A percentile compares a stretch with the other conserved stretches of the same genome.
These are phyloP conservation scores for Inosperma sp. DNA, from an alignment of 768 basidiomycete species.

Conservation along the genomic window DNA sequence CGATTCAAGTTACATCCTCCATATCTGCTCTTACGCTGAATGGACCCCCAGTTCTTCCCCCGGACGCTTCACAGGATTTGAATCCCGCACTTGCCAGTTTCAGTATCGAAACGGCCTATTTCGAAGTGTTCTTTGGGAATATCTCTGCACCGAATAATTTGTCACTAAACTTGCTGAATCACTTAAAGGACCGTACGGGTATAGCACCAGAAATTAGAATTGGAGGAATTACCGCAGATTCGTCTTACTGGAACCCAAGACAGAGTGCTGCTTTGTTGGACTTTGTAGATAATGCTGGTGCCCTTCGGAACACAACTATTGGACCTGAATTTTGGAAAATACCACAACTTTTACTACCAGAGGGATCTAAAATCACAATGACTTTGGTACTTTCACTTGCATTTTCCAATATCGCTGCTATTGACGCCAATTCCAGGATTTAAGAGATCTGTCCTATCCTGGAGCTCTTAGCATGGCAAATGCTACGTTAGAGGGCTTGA, in stretches of 20 bases:
- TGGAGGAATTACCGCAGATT: conserved; percentile 53
- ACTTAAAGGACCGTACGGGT: conserved; percentile 42
- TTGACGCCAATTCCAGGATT: conserved; percentile 30
- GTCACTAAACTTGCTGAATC: conserved; percentile 41
- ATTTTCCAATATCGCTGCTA: not conserved
- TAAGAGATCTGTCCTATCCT: conserved; percentile 40
- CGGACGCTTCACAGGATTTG: conserved; percentile 39
- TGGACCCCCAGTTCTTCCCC: conserved; percentile 41
- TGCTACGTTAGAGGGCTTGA: conserved; percentile 37
- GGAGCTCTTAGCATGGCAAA: conserved; percentile 42
- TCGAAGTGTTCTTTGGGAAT: conserved; percentile 49
- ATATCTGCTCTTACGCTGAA: conserved; percentile 30
- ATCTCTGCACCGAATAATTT: conserved; percentile 38
- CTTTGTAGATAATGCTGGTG: conserved; percentile 40
- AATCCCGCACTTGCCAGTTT: conserved; percentile 47
- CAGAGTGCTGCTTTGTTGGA: conserved; percentile 39
- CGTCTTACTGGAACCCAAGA: conserved; percentile 44
- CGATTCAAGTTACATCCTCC: not conserved
- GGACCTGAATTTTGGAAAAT: conserved; percentile 49
- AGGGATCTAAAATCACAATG: conserved; percentile 45
- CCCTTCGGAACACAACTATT: conserved; percentile 47
- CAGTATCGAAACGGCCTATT: conserved; percentile 53
- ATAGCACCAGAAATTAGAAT: conserved; percentile 45
- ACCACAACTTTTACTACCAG: conserved; percentile 39
- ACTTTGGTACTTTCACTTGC: conserved; percentile 33